These are phyloP conservation scores for Entomortierella lignicola DNA, from an alignment of 192 early-diverging fungal genomes.

Conservation along the genomic window DNA sequence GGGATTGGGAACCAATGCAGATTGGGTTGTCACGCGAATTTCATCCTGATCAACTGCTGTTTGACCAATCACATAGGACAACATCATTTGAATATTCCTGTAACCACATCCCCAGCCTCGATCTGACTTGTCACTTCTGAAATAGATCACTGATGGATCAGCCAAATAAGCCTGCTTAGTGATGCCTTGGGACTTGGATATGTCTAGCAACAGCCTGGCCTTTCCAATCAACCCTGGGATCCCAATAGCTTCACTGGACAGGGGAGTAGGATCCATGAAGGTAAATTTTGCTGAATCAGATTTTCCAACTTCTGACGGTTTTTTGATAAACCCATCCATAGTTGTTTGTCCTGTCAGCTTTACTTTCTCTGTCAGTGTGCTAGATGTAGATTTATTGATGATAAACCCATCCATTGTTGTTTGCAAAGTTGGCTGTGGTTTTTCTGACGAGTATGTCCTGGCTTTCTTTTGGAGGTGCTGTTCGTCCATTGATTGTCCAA, in stretches of 20 bases:
- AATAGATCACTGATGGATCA: conserved; percentile 21
- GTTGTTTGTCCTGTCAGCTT: conserved; percentile 35
- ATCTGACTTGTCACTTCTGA: conserved; percentile 53
- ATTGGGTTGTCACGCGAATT: background rate
- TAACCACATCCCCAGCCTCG: conserved; percentile 80
- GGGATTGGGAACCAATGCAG: background rate
- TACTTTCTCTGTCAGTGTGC: background rate
- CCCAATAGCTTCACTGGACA: background rate
- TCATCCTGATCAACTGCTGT: background rate
- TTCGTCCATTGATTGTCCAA: too few species aligned
- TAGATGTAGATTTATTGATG: background rate
- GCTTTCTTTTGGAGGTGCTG: background rate
- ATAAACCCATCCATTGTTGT: too few species aligned
- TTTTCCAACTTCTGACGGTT: background rate
- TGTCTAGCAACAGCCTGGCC: conserved; percentile 12
- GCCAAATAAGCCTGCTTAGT: conserved; percentile 41
- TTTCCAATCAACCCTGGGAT: conserved; percentile 14
- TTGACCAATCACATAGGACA: conserved; percentile 60
- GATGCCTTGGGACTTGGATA: conserved; percentile 16
- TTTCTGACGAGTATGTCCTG: background rate
- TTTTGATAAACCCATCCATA: conserved; percentile 42
- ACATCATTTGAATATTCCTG: conserved; percentile 75
- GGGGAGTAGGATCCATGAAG: background rate
- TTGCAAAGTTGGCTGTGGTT: background rate
- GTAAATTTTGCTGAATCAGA: background rate